These are phyloP conservation scores for Colletotrichum cereale DNA, from an alignment of 2,329 filamentous ascomycete species.

Conservation along the genomic window DNA sequence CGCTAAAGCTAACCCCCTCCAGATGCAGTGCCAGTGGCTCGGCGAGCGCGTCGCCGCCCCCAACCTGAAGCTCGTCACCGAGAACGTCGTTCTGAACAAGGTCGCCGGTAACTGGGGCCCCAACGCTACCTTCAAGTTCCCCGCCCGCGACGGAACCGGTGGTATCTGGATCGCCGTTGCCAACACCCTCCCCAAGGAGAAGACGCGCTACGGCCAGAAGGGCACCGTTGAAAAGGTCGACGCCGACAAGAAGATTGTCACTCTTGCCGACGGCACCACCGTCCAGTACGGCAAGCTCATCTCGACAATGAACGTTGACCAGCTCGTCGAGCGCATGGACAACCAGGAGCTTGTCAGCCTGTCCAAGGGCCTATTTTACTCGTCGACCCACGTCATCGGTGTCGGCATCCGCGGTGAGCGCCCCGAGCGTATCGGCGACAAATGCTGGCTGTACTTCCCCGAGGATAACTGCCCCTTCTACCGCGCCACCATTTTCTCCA, in stretches of 20 bases:
- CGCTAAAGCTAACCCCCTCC: slow-evolving; percentile 16
- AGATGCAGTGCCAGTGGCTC: slow-evolving; percentile 99
- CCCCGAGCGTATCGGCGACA: slow-evolving; percentile 97
- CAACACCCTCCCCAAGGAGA: slow-evolving; percentile 91
- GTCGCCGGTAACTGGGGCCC: slow-evolving; percentile 97
- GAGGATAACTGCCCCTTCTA: slow-evolving; percentile 99
- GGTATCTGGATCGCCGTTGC: slow-evolving; percentile 99
- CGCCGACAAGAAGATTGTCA: slow-evolving; percentile 85
- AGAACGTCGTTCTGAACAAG: slow-evolving; percentile 96
- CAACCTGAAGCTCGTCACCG: slow-evolving; percentile 92
- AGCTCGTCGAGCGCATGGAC: slow-evolving; percentile 87
- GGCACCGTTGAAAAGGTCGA: slow-evolving; percentile 89
- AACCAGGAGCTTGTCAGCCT: slow-evolving; percentile 86
- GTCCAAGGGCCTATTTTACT: slow-evolving; percentile 95
- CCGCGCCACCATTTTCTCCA: slow-evolving; percentile 99
- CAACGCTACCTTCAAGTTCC: slow-evolving; percentile 98
- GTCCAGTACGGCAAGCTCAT: slow-evolving; percentile 93
- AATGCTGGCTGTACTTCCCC: slow-evolving; percentile 99
- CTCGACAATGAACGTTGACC: slow-evolving; percentile 96
- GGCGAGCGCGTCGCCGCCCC: slow-evolving; percentile 98
- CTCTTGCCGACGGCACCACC: slow-evolving; percentile 85
- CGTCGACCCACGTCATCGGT: slow-evolving; percentile 96
- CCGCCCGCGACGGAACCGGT: slow-evolving; percentile 92
- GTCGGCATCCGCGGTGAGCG: slow-evolving; percentile 92
- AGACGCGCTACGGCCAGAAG: slow-evolving; percentile 89